Percentiles rank a stretch among this genome's conserved stretches.
Evolutionary conservation across 805 yeast species (phyloP).

Genomic region (Metschnikowia reukaufii): DNA sequence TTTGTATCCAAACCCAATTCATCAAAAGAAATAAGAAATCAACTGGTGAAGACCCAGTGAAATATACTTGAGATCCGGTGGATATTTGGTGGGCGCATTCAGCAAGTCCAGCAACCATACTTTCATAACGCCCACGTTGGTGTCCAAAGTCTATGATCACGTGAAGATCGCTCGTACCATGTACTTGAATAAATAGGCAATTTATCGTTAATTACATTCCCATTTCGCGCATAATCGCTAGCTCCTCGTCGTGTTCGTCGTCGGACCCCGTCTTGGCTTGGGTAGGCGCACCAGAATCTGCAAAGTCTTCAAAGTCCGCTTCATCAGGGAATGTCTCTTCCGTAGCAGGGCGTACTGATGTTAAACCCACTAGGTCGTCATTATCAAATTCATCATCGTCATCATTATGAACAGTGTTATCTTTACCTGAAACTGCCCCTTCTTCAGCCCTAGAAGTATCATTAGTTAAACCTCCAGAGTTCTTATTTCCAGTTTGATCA

Average conservation of each 20-base stretch:
- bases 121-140: slow-evolving; percentile 32
- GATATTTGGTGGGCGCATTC: slow-evolving; percentile 47
- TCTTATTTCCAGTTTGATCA: neutral
- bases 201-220: slow-evolving; percentile 22
- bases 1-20: slow-evolving; percentile 43
- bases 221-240: slow-evolving; percentile 40
- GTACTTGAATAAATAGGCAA: slow-evolving; percentile 7
- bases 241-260: slow-evolving; percentile 25
- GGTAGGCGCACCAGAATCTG: neutral
- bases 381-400: neutral
- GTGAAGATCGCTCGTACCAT: slow-evolving; percentile 47
- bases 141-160: slow-evolving; percentile 48
- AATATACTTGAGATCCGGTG: slow-evolving; percentile 23
- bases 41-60: slow-evolving; percentile 5
- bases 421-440: neutral
- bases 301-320: slow-evolving; percentile 24
- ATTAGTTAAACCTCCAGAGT: neutral
- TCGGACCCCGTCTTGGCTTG: slow-evolving; percentile 12
- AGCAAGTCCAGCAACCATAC: slow-evolving; percentile 24
- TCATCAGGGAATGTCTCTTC: slow-evolving; percentile 2
- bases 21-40: neutral
- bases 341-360: neutral
- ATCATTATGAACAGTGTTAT: neutral
- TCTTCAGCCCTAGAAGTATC: neutral
- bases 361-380: neutral